Percentiles rank a stretch among this genome's conserved stretches.
These are phyloP conservation scores for Naganishia liquefaciens DNA, from an alignment of 1,284 basidiomycete species.

Conservation along the genomic window DNA sequence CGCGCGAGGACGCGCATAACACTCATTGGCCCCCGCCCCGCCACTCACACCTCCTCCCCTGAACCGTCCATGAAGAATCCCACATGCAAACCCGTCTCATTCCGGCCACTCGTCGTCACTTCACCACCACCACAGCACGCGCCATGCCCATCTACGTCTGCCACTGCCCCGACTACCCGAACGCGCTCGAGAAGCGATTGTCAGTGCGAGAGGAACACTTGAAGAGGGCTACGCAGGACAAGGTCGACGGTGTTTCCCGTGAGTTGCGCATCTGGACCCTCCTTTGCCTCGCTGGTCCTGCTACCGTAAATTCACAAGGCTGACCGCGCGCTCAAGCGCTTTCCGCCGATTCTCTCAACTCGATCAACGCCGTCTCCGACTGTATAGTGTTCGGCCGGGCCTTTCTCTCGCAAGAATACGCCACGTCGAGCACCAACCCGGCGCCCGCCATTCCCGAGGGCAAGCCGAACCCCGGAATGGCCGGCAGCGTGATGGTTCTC, in stretches of 20 bases:
- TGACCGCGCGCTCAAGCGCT: conserved; percentile 12
- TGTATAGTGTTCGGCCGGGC: conserved; percentile 34
- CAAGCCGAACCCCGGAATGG: conserved; percentile 39
- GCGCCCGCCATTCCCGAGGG: conserved; percentile 11
- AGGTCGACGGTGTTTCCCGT: conserved; percentile 40
- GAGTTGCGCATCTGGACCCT: too few species aligned
- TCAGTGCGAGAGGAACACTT: conserved; percentile 45
- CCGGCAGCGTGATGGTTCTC: conserved; percentile 46
- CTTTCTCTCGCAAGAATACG: conserved; percentile 28
- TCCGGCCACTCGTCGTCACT: not conserved
- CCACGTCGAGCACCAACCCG: conserved; percentile 19
- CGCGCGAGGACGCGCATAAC: not conserved
- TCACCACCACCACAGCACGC: conserved; percentile 15
- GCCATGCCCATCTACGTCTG: conserved; percentile 49
- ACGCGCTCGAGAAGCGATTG: conserved; percentile 45
- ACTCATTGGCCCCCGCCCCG: conserved; percentile 3
- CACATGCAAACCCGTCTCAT: not conserved
- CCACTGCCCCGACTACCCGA: conserved; percentile 50
- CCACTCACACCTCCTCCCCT: not conserved
- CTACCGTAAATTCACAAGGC: not conserved
- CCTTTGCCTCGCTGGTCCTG: too few species aligned
- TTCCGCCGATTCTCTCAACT: conserved; percentile 15
- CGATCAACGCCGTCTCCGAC: conserved; percentile 13
- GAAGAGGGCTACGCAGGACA: conserved; percentile 40
- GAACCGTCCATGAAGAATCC: not conserved